These are phyloP conservation scores for Chytriomyces confervae DNA, from an alignment of 192 early-diverging fungal species.

Conservation along the genomic window DNA sequence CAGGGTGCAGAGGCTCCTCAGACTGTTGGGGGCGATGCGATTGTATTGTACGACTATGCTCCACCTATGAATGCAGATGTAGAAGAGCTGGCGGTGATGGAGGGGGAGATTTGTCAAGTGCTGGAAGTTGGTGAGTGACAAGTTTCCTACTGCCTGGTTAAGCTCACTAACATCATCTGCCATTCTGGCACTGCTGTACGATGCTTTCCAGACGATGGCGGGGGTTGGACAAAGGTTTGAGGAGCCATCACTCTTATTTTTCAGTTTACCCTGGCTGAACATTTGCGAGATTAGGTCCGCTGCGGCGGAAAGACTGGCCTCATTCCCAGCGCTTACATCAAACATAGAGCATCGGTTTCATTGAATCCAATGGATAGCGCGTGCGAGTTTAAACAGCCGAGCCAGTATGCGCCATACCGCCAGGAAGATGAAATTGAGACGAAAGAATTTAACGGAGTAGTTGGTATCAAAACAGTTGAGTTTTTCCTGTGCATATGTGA, in stretches of 20 bases:
- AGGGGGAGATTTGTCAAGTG: conserved; percentile 38
- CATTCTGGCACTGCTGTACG: not conserved
- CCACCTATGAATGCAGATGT: conserved; percentile 21
- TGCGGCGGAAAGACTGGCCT: conserved; percentile 23
- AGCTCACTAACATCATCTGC: not conserved
- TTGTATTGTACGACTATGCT: conserved; percentile 32
- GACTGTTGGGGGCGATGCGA: conserved; percentile 22
- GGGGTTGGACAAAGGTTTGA: conserved; percentile 46
- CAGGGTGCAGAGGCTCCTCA: not conserved
- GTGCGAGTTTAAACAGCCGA: too few species aligned
- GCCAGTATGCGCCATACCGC: too few species aligned
- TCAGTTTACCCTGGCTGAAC: too few species aligned
- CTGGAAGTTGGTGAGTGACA: conserved; percentile 31
- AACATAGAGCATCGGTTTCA: not conserved
- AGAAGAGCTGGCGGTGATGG: conserved; percentile 27
- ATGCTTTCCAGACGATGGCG: conserved; percentile 44
- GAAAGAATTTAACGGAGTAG: not conserved
- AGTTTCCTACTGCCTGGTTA: conserved; percentile 5
- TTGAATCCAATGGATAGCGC: not conserved
- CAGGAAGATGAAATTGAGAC: conserved; percentile 13
- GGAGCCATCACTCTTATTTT: not conserved
- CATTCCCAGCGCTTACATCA: conserved; percentile 48
- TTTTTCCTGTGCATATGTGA: too few species aligned
- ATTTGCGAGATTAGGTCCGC: not conserved
- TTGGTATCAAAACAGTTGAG: conserved; percentile 32